phyloP scores from a whole-genome alignment of 2,329 filamentous ascomycete genomes.

The Blastomyces parvus region DNA sequence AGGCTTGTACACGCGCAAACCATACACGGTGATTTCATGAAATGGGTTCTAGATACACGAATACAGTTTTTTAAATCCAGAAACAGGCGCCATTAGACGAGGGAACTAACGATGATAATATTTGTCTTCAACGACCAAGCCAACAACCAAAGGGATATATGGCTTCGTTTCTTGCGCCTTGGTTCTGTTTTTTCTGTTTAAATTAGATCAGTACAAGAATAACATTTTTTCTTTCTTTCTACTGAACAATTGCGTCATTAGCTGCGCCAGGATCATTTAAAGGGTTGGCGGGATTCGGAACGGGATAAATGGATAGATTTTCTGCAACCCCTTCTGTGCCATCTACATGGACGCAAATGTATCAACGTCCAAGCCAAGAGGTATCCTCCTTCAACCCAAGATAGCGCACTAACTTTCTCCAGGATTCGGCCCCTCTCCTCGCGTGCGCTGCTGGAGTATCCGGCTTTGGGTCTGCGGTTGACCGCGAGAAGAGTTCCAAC shows the following conservation, averaged over 20 bases:
- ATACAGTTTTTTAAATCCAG: neutral
- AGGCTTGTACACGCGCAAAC: conserved; percentile 27
- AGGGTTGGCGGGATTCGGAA: neutral
- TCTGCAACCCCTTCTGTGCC: neutral
- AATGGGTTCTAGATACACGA: neutral
- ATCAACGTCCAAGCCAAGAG: neutral
- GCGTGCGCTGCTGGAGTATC: conserved; percentile 49
- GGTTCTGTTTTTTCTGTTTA: neutral
- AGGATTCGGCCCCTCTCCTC: conserved; percentile 41
- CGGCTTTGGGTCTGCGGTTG: conserved; percentile 46
- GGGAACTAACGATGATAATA: neutral
- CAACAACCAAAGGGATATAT: conserved; percentile 4
- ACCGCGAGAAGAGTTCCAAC: conserved; percentile 59
- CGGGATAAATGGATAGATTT: neutral
- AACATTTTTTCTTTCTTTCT: neutral
- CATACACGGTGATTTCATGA: conserved; percentile 41
- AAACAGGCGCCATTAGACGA: conserved; percentile 1
- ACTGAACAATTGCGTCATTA: neutral
- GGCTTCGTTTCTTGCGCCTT: neutral
- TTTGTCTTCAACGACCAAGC: conserved; percentile 19
- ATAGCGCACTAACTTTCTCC: conserved; percentile 36
- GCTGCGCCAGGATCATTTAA: neutral
- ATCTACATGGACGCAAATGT: neutral
- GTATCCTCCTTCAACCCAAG: neutral
- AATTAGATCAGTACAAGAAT: neutral